These are phyloP conservation scores for Phaeosphaeriaceae sp. DNA, from an alignment of 2,329 filamentous ascomycete species.

Conservation along the genomic window DNA sequence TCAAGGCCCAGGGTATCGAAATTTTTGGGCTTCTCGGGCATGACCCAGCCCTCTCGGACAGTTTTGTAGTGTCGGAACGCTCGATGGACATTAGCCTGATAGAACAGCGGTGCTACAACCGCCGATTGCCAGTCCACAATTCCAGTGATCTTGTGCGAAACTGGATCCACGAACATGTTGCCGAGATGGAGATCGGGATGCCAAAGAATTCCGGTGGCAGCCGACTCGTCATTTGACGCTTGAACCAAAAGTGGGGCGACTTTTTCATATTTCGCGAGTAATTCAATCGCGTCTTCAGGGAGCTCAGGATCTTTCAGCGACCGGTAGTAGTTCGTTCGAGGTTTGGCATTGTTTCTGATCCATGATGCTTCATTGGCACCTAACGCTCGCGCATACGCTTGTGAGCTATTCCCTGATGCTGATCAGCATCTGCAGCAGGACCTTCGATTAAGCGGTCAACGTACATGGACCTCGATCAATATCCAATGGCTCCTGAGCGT, in stretches of 20 bases:
- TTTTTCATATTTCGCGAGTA: conserved; percentile 31
- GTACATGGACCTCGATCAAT: conserved; percentile 13
- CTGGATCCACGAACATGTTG: conserved; percentile 24
- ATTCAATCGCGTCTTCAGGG: conserved; percentile 13
- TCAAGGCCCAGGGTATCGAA: conserved; percentile 15
- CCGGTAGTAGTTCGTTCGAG: conserved; percentile 12
- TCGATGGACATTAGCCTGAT: conserved; percentile 34
- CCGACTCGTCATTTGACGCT: conserved; percentile 12
- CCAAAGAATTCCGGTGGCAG: conserved; percentile 25
- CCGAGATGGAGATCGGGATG: conserved; percentile 46
- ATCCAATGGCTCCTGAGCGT: conserved; percentile 13
- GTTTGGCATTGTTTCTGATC: conserved; percentile 9
- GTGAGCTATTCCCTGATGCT: conserved; percentile 13
- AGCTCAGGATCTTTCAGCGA: conserved; percentile 8
- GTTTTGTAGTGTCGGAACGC: conserved; percentile 36
- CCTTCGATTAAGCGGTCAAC: conserved; percentile 3
- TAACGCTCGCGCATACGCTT: conserved; percentile 8
- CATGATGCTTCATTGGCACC: conserved; percentile 8
- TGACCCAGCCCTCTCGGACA: conserved; percentile 39
- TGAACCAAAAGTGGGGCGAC: conserved; percentile 24
- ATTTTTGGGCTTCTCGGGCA: conserved; percentile 36
- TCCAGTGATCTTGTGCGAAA: conserved; percentile 17
- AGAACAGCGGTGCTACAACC: conserved; percentile 26
- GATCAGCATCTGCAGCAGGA: conserved; percentile 5
- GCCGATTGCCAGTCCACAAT: neutral